These are phyloP conservation scores for Pistacia atlantica DNA, from an alignment of 345 rosid species.

Conservation along the genomic window DNA sequence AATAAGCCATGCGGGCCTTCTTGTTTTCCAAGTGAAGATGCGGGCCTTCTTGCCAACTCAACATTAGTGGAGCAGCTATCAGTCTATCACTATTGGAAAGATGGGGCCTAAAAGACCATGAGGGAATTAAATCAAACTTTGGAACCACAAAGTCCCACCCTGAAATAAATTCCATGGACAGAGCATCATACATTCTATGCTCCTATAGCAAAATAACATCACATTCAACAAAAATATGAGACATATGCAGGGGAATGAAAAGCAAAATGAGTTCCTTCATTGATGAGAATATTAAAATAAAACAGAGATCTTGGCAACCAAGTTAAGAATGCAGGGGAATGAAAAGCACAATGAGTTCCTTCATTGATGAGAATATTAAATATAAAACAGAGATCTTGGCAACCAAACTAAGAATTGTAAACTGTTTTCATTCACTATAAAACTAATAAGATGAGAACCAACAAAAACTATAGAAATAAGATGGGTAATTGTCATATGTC, in stretches of 20 bases:
- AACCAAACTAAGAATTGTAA: background rate
- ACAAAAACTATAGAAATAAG: background rate
- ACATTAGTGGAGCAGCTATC: slow-evolving; percentile 65
- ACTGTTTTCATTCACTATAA: background rate
- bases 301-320: background rate
- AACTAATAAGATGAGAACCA: slow-evolving; percentile 1
- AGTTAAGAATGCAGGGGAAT: no score
- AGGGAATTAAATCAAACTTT: slow-evolving; percentile 79
- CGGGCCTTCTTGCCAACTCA: background rate
- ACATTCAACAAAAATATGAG: slow-evolving; percentile 1
- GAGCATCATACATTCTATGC: background rate
- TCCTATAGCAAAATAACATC: background rate
- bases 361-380: no score
- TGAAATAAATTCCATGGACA: slow-evolving; percentile 37
- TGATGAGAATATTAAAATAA: background rate
- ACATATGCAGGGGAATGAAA: background rate
- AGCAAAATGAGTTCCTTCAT: background rate
- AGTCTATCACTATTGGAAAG: slow-evolving; percentile 52
- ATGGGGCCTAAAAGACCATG: slow-evolving; percentile 63
- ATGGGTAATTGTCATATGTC: no score
- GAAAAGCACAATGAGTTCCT: no score
- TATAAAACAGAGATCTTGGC: no score
- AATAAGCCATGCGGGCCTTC: slow-evolving; percentile 41
- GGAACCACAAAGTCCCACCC: slow-evolving; percentile 98
- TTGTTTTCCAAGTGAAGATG: slow-evolving; percentile 47